Conservation (phyloP, 2,329 filamentous ascomycete species). For the Domatiomyces globalis region DNA sequence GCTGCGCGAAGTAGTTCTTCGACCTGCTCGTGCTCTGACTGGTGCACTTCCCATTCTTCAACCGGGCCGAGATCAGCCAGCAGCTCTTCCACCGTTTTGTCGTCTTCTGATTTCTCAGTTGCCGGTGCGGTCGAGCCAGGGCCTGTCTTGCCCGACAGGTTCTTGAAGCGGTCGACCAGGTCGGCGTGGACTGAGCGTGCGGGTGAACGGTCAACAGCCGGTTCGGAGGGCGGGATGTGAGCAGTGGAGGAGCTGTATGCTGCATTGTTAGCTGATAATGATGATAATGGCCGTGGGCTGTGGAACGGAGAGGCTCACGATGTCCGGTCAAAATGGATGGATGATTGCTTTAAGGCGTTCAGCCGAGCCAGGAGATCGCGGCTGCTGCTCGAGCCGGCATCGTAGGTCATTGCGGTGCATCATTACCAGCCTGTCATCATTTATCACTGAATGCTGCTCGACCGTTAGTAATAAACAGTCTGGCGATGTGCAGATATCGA, state of each 20-base stretch:
- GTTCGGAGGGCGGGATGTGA: not conserved
- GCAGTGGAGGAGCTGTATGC: conserved; percentile 3
- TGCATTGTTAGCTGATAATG: conserved; percentile 5
- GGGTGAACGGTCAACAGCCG: conserved; percentile 8
- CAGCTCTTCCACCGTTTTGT: conserved; percentile 21
- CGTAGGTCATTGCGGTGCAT: conserved; percentile 10
- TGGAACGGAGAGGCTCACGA: conserved; percentile 12
- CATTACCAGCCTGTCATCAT: not conserved
- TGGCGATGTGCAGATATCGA: not conserved
- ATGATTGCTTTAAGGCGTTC: conserved; percentile 24
- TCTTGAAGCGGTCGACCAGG: conserved; percentile 15
- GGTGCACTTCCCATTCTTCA: conserved; percentile 16
- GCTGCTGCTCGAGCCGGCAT: conserved; percentile 14
- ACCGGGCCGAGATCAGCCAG: conserved; percentile 21
- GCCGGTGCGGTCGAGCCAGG: not conserved
- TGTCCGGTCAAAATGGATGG: conserved; percentile 20
- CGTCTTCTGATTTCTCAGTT: conserved; percentile 12
- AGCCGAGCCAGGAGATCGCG: conserved; percentile 21
- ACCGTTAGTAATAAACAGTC: too few species aligned
- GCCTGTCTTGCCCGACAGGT: conserved; percentile 6
- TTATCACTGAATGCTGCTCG: not conserved
- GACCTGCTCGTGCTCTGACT: conserved; percentile 18
- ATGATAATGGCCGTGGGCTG: not conserved
- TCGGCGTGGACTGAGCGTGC: conserved; percentile 14
- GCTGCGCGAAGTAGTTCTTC: conserved; percentile 19